Base-by-base conservation (phyloP, 176 grass and related monocot genomes). In the Tillandsia leiboldiana region DNA sequence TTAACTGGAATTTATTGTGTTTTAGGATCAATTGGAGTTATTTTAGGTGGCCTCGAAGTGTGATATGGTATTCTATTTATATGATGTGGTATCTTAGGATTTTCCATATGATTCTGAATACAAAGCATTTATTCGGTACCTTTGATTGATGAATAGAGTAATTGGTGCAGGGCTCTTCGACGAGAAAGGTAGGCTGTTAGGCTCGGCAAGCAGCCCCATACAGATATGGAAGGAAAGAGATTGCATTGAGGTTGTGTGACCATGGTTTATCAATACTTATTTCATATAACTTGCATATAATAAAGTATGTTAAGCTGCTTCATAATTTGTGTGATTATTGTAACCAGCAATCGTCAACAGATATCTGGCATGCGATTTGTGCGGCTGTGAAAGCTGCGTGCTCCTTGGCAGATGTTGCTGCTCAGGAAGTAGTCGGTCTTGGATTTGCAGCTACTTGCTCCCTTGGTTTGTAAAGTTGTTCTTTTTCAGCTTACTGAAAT, bases 151-250 rank as follows among this genome's bases (percentile, higher is more conserved):
- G 4, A 42, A 51, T 49, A 11, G 15, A 59, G 17, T 28, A 51
- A 4, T 70, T 48, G 23, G 67, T 77, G 29, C 80, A 97, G 93
- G 93, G 12, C 63, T 92, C 12, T 97, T 97, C 58, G 74, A 92
- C 81, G 82, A 79, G 28, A 82, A 87, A 11, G 93, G 93, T 65
- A 92, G 78, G 49, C 58, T 97, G 63, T 74, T 97, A 66, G 89
- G 88, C 23, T 85, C 82, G 0, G 81, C 86, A 9, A 97, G 86
- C 71, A 97, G 89, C 64, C 77, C 89, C n/a, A 97, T 97, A 83
- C 93, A 90, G 83, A 97, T 97, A 78, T 97, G 93, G 93, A 97
- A 97, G 81, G 93, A 97, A 71, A 79, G 68, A 70, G 81, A 85
- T 48, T 97, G 89, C 72, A 90, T 97, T 28, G 93, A 97, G 89